These are phyloP conservation scores for Elasticomyces elasticus DNA, from an alignment of 495 filamentous ascomycete genomes.

Conservation along the genomic window DNA sequence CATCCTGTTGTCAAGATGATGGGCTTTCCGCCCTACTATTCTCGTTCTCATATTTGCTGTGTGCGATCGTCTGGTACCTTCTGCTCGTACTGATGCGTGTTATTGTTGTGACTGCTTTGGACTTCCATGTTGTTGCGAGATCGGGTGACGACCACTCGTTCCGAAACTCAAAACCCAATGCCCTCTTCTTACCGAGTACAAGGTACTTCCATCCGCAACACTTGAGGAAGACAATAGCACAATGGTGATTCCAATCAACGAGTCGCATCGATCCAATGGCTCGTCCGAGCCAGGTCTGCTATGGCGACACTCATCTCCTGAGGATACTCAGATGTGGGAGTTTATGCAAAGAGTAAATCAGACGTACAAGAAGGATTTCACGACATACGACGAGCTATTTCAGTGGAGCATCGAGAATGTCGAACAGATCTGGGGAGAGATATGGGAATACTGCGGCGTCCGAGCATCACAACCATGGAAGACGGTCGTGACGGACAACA, in stretches of 20 bases:
- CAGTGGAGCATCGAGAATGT: slow-evolving; percentile 75
- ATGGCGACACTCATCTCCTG: slow-evolving; percentile 43
- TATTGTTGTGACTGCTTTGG: no score
- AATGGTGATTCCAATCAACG: not conserved
- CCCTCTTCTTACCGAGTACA: no score
- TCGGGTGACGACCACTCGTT: no score
- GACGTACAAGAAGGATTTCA: slow-evolving; percentile 53
- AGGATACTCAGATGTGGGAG: slow-evolving; percentile 26
- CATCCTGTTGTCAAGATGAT: no score
- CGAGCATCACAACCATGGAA: slow-evolving; percentile 54
- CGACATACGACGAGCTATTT: slow-evolving; percentile 60
- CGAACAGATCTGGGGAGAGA: slow-evolving; percentile 69
- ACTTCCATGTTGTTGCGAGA: no score
- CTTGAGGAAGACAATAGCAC: no score
- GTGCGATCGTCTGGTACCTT: no score
- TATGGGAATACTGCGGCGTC: slow-evolving; percentile 73
- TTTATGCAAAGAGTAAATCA: slow-evolving; percentile 53
- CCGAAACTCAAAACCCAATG: no score
- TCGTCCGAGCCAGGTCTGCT: slow-evolving; percentile 16
- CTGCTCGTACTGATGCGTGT: no score
- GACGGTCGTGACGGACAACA: slow-evolving; percentile 51
- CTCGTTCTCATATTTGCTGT: no score
- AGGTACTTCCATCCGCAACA: no score
- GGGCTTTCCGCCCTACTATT: no score
- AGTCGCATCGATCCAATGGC: not conserved